Evolutionary conservation across 2,329 filamentous ascomycete species (phyloP).

Genomic region (Stemphylium beticola): DNA sequence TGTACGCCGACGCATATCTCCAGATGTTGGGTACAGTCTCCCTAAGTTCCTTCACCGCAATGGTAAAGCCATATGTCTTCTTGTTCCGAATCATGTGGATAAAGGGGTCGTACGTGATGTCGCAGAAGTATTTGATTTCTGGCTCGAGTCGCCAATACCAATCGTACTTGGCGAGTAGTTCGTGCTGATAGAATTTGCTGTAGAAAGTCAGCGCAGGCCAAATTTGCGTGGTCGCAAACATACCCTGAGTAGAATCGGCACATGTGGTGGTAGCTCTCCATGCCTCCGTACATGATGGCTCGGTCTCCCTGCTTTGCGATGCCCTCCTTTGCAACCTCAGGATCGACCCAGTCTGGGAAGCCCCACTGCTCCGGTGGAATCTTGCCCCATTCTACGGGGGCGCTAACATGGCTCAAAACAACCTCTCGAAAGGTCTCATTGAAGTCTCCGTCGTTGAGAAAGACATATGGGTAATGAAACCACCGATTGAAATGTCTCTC

Average conservation of each 20-base stretch:
- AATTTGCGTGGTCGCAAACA: slow-evolving; percentile 33
- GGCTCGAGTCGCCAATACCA: slow-evolving; percentile 99
- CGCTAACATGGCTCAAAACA: slow-evolving; percentile 88
- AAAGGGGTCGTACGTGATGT: slow-evolving; percentile 99
- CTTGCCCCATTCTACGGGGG: slow-evolving; percentile 88
- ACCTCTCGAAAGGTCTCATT: slow-evolving; percentile 91
- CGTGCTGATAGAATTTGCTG: slow-evolving; percentile 96
- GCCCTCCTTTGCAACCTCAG: slow-evolving; percentile 91
- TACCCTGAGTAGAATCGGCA: slow-evolving; percentile 98
- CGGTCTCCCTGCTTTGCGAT: slow-evolving; percentile 96
- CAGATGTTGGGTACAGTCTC: slow-evolving; percentile 99
- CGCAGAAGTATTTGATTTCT: slow-evolving; percentile 99
- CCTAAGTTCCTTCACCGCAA: slow-evolving; percentile 95
- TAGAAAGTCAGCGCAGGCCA: slow-evolving; percentile 18
- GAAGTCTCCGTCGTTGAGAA: slow-evolving; percentile 97
- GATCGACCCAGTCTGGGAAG: slow-evolving; percentile 94
- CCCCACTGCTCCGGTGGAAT: slow-evolving; percentile 93
- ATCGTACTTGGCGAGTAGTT: slow-evolving; percentile 92
- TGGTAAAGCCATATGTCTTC: slow-evolving; percentile 99
- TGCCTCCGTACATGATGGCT: slow-evolving; percentile 98
- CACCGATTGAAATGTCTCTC: slow-evolving; percentile 99
- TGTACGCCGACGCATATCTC: slow-evolving; percentile 97
- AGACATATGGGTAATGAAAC: slow-evolving; percentile 98
- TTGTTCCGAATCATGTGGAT: slow-evolving; percentile 91
- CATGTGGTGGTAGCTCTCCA: slow-evolving; percentile 99